Conservation (phyloP, 1,284 basidiomycete genomes). For the Ustilago crameri region DNA sequence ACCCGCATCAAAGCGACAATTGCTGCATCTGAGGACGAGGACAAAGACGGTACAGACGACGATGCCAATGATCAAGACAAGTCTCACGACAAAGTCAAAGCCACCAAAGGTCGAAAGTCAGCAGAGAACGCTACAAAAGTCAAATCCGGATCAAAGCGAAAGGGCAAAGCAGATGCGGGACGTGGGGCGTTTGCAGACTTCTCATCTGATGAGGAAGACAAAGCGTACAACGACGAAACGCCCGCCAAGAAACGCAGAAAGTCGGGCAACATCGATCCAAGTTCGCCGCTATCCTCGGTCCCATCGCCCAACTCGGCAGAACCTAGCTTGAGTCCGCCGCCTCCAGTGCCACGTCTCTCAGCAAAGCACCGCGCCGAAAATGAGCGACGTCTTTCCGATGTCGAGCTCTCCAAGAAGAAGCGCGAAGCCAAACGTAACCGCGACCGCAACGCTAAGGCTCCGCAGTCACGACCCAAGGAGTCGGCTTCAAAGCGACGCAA, state of each 20-base stretch:
- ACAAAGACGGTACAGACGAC: constrained; percentile 10
- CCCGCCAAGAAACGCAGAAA: constrained; percentile 49
- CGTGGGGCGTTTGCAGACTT: constrained; percentile 13
- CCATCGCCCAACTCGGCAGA: constrained; percentile 35
- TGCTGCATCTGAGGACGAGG: constrained; percentile 24
- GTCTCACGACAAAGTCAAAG: constrained; percentile 1
- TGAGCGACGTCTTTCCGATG: constrained; percentile 26
- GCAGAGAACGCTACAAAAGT: constrained; percentile 22
- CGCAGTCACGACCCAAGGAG: constrained; percentile 19
- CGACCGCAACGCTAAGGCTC: constrained; percentile 12
- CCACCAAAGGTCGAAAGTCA: constrained; percentile 7
- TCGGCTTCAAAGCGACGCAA: constrained; percentile 36
- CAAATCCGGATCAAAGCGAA: constrained; percentile 8
- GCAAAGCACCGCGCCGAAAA: constrained; percentile 30
- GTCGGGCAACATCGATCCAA: constrained; percentile 45
- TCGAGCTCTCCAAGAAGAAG: constrained; percentile 42
- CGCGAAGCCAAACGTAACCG: constrained; percentile 23
- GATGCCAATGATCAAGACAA: constrained; percentile 10
- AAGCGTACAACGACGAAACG: constrained; percentile 11
- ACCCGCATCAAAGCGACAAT: constrained; percentile 61
- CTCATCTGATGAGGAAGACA: constrained; percentile 33
- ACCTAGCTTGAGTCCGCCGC: constrained; percentile 32
- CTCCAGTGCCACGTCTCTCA: constrained; percentile 24
- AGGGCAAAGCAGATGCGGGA: constrained; percentile 16
- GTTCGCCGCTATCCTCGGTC: constrained; percentile 47